Evolutionary conservation across 2,329 filamentous ascomycete genomes (phyloP).

Genomic region (Tolypocladium ophioglossoides): DNA sequence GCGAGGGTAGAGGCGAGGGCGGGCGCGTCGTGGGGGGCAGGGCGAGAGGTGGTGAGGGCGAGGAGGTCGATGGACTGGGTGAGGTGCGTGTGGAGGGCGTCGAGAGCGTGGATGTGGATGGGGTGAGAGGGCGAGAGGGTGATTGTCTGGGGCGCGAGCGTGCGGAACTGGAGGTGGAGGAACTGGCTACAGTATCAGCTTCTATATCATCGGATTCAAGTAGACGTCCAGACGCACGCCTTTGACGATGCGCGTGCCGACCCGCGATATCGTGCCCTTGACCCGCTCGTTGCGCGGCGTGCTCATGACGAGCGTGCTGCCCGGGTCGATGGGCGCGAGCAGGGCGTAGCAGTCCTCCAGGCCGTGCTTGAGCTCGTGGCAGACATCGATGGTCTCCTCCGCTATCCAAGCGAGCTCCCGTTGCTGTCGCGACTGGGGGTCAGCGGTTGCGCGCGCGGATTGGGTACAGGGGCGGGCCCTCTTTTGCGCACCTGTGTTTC

Average conservation of each 20-base stretch:
- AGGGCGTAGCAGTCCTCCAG: constrained; percentile 84
- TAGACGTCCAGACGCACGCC: constrained; percentile 48
- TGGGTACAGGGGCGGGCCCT: neutral
- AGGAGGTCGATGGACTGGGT: constrained; percentile 78
- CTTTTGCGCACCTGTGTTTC: constrained; percentile 36
- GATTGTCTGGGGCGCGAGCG: constrained; percentile 43
- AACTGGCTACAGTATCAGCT: constrained; percentile 29
- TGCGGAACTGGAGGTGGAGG: constrained; percentile 66
- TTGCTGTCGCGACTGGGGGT: constrained; percentile 19
- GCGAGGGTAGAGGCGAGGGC: constrained; percentile 46
- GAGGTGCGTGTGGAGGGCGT: constrained; percentile 63
- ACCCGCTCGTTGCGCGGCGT: constrained; percentile 79
- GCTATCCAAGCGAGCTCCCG: constrained; percentile 47
- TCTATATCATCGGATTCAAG: neutral
- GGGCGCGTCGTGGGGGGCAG: constrained; percentile 41
- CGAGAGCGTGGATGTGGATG: constrained; percentile 58
- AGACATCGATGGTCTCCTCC: constrained; percentile 34
- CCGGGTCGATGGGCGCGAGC: constrained; percentile 73
- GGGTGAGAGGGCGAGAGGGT: constrained; percentile 36
- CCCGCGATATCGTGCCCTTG: constrained; percentile 84
- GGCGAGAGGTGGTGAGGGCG: constrained; percentile 58
- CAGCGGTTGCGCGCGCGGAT: neutral
- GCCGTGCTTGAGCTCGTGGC: constrained; percentile 46
- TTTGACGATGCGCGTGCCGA: constrained; percentile 85
- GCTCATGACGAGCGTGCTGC: constrained; percentile 81